phyloP scores from a whole-genome alignment of 345 rosid species.

The Moricandia moricandioides region DNA sequence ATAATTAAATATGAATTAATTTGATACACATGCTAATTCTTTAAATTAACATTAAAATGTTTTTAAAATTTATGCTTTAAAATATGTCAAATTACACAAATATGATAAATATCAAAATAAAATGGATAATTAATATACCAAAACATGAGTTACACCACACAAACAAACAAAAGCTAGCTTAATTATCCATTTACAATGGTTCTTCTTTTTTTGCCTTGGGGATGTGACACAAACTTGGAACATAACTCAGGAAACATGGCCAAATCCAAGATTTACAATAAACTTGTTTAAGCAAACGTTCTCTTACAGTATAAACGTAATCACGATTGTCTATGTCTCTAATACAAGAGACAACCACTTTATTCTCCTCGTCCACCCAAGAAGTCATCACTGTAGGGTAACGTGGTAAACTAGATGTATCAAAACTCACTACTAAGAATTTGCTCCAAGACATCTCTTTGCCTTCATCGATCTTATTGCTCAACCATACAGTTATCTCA shows the following conservation, averaged over 20 bases:
- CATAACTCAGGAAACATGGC: not conserved
- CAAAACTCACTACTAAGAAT: not conserved
- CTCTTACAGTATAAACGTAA: not conserved
- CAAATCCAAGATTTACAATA: not conserved
- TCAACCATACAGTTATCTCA: not conserved
- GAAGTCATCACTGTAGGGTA: not conserved
- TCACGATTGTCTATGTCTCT: not conserved
- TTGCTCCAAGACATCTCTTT: not conserved
- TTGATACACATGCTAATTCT: not conserved
- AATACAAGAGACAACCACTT: not conserved
- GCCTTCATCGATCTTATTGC: not conserved
- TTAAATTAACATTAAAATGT: not conserved
- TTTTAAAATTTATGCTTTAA: not conserved
- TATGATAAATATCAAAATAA: not conserved
- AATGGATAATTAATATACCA: not conserved
- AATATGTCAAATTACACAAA: not conserved
- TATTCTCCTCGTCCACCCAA: not conserved
- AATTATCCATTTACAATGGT: too few species aligned
- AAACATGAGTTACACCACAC: too few species aligned
- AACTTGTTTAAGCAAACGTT: not conserved
- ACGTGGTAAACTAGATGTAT: not conserved
- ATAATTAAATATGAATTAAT: not conserved
- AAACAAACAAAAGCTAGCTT: too few species aligned
- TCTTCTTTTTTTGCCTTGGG: not conserved
- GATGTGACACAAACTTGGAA: not conserved